A percentile compares a stretch with the other conserved stretches of the same genome.
These are phyloP conservation scores for Aspergillus intermedius DNA, from an alignment of 2,329 filamentous ascomycete genomes.

Conservation along the genomic window DNA sequence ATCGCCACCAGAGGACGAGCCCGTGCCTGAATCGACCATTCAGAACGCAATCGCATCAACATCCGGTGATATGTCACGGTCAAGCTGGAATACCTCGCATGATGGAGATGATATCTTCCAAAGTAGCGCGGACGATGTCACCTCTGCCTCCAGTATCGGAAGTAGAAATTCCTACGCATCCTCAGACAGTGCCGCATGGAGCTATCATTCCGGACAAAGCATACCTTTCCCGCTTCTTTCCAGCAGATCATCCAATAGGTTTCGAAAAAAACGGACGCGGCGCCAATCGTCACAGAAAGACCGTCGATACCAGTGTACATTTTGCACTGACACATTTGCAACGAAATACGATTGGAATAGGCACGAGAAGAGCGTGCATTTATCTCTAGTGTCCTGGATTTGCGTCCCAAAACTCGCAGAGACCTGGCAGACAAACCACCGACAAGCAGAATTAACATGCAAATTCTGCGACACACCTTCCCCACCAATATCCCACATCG, in stretches of 20 bases:
- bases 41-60: constrained; percentile 26
- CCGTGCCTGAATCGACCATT: constrained; percentile 35
- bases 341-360: constrained; percentile 47
- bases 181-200: constrained; percentile 28
- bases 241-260: constrained; percentile 1
- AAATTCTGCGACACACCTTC: constrained; percentile 45
- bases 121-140: neutral
- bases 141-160: constrained; percentile 26
- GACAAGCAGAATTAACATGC: constrained; percentile 26
- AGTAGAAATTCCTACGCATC: constrained; percentile 24
- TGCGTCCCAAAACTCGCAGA: constrained; percentile 20
- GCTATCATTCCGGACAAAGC: constrained; percentile 18
- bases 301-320: constrained; percentile 41
- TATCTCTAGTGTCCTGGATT: constrained; percentile 41
- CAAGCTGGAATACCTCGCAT: neutral
- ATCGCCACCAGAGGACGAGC: constrained; percentile 44
- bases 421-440: constrained; percentile 7
- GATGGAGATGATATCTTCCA: neutral
- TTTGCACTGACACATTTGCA: constrained; percentile 43
- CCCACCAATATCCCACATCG: constrained; percentile 41
- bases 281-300: constrained; percentile 4
- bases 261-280: constrained; percentile 2
- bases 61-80: neutral
- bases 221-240: constrained; percentile 17
- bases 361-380: constrained; percentile 46